Evolutionary conservation across 148 eudicot species (phyloP), one percentile per base, ranked within the genome.

Genomic region (Camellia granthamiana): DNA sequence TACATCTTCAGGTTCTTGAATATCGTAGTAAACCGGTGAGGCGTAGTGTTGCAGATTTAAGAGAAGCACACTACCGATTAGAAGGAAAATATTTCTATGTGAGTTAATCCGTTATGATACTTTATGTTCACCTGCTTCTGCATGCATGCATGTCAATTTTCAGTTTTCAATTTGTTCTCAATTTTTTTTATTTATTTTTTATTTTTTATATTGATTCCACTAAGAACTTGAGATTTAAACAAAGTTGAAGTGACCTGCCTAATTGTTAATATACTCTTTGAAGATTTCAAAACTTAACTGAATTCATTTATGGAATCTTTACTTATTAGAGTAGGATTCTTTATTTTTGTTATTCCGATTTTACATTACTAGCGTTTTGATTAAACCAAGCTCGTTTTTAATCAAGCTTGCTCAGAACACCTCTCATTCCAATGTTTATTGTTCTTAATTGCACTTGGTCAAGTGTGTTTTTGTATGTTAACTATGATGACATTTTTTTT

Each of bases 81-180:
- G 92, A 93, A 70, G 95, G 97, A 83, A 94, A 94, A 88, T 97
- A 94, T 87, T 94, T 97, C 82, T 94, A 94, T 84, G 98, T 94
- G 87, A 89, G 98, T 90, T 62, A n/a, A 84, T 21, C 30, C 6
- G 72, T 69, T 52, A 64, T 76, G 14, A 2, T 16, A 8, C 7
- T 77, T 3, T 63, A 62, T 19, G 9, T n/a, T 65, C 11, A 3
- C n/a, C 13, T 77, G 15, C 41, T 8, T 49, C 47, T 78, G 73
- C 7, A 0, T 11, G 30, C 56, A 51, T 51, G 55, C 2, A 51
- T 51, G 55, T 9, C 0, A 23, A 23, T 23, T 23, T 23, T 23
- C 30, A 23, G 30, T 23, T 23, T 23, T 23, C 30, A 23, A 23
- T 23, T 23, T 23, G 30, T 23, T 23, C 0, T 23, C 30, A 23